These are phyloP conservation scores for Erythrobasidium yunnanense DNA, from an alignment of 768 basidiomycete genomes.

Conservation along the genomic window DNA sequence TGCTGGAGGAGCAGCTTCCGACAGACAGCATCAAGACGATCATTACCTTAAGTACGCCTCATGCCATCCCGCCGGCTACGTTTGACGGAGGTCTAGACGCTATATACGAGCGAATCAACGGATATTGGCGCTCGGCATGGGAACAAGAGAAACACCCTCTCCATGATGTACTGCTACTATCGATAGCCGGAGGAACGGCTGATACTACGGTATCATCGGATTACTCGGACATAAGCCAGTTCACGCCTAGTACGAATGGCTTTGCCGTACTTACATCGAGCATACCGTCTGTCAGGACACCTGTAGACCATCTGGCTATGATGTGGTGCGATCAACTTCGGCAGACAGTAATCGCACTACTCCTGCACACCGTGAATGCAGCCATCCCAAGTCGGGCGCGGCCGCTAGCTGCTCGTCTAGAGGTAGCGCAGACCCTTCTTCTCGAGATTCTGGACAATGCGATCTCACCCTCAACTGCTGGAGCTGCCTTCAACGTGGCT, in stretches of 20 bases:
- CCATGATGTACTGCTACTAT: constrained; percentile 47
- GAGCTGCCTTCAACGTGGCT: no score
- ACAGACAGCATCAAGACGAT: constrained; percentile 53
- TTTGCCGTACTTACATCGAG: constrained; percentile 64
- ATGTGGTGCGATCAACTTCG: constrained; percentile 99
- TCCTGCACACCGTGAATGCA: no score
- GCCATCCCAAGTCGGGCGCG: not conserved
- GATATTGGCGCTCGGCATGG: constrained; percentile 46
- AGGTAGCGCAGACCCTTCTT: not conserved
- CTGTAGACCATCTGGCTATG: constrained; percentile 89
- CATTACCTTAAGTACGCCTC: constrained; percentile 94
- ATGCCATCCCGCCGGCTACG: constrained; percentile 72
- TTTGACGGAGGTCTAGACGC: constrained; percentile 68
- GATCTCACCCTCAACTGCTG: no score
- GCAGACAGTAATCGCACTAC: constrained; percentile 42
- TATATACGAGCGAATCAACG: constrained; percentile 50
- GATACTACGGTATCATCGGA: constrained; percentile 90
- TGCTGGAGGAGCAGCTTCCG: constrained; percentile 49
- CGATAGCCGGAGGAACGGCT: constrained; percentile 80
- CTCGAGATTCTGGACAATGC: no score
- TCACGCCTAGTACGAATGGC: constrained; percentile 47
- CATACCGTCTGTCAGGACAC: constrained; percentile 84
- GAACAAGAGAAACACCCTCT: not conserved
- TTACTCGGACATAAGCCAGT: constrained; percentile 55
- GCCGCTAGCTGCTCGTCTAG: not conserved